Evolutionary conservation across 2,329 filamentous ascomycete species (phyloP).

Genomic region (Penicillium freii): DNA sequence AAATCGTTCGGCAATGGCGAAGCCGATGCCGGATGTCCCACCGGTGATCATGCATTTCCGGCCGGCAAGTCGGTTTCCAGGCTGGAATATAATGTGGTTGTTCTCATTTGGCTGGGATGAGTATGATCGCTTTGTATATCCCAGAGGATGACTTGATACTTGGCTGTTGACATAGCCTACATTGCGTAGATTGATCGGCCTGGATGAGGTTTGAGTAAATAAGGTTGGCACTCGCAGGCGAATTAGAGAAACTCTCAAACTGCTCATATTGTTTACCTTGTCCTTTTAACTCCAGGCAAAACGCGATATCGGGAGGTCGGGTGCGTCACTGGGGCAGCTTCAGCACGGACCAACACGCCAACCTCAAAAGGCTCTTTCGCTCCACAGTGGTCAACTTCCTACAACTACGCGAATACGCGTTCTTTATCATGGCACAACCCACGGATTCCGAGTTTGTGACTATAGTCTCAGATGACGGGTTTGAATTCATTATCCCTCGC

Average conservation of each 20-base stretch:
- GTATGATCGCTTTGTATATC: conserved; percentile 2
- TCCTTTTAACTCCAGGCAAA: background rate
- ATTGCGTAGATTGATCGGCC: conserved; percentile 1
- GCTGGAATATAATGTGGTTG: conserved; percentile 5
- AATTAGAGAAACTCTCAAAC: background rate
- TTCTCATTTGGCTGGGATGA: conserved; percentile 8
- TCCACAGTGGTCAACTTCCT: conserved; percentile 5
- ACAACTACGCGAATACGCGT: conserved; percentile 15
- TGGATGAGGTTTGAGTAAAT: background rate
- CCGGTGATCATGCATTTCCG: conserved; percentile 61
- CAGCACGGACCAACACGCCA: conserved; percentile 14
- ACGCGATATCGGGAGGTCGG: background rate
- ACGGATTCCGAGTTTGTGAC: conserved; percentile 57
- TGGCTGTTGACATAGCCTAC: background rate
- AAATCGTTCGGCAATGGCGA: conserved; percentile 65
- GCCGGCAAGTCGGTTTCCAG: conserved; percentile 31
- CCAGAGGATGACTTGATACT: background rate
- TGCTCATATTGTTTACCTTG: background rate
- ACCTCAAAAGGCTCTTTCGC: conserved; percentile 7
- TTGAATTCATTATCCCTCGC: conserved; percentile 62
- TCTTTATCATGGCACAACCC: conserved; percentile 14
- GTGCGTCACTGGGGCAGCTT: conserved; percentile 6
- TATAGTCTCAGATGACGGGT: conserved; percentile 62
- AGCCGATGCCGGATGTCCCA: conserved; percentile 68
- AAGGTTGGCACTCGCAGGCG: background rate